Evolutionary conservation across 1,139 yeast species (phyloP).

Genomic region (Protomyces inundatus): DNA sequence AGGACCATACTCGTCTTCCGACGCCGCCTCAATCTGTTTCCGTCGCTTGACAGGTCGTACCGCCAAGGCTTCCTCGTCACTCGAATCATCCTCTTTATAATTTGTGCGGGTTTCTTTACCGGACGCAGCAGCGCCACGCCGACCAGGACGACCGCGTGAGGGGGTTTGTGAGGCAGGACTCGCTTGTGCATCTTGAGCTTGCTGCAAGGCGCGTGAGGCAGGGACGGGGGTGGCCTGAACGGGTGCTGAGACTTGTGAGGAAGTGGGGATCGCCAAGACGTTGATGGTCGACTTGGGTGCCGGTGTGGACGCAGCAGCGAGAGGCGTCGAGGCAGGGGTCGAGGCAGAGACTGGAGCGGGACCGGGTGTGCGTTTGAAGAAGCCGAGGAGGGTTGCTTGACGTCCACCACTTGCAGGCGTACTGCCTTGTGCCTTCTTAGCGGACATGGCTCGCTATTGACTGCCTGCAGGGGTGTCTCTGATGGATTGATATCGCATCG

Average conservation of each 20-base stretch:
- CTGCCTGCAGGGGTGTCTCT: too few relatives aligned
- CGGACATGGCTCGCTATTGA: not conserved
- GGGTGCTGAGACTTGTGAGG: not conserved
- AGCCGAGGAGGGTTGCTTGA: conserved; percentile 19
- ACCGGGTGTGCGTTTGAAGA: conserved; percentile 21
- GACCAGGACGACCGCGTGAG: not conserved
- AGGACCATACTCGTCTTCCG: conserved; percentile 21
- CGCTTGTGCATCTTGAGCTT: not conserved
- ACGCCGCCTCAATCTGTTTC: conserved; percentile 10
- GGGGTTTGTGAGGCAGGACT: conserved; percentile 2
- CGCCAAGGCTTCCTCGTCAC: not conserved
- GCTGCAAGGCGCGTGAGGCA: not conserved
- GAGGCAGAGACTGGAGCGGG: not conserved
- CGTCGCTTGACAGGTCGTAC: conserved; percentile 18
- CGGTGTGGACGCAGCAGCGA: not conserved
- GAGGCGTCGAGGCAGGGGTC: not conserved
- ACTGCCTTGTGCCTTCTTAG: not conserved
- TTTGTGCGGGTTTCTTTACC: not conserved
- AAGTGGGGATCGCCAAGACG: not conserved
- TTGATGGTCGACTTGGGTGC: not conserved
- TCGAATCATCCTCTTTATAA: not conserved
- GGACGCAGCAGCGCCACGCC: not conserved
- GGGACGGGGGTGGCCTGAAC: not conserved
- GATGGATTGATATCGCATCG: too few relatives aligned
- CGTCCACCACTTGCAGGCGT: not conserved